A percentile compares a stretch with the other conserved stretches of the same genome.
Conservation (phyloP, 768 basidiomycete species). For the Kwoniella heveanensis region DNA sequence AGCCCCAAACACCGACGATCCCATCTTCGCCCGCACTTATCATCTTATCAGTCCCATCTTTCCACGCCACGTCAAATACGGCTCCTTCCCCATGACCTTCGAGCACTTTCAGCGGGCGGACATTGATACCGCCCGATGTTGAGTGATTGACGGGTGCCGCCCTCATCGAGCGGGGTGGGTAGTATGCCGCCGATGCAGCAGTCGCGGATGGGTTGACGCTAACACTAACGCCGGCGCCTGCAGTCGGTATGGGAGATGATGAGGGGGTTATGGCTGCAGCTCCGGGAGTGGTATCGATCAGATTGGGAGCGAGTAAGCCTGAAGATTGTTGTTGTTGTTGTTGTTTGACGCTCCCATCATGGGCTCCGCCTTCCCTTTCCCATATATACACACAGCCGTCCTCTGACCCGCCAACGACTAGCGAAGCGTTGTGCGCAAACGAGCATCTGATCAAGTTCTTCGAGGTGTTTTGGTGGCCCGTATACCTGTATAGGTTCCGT, state of each 20-base stretch:
- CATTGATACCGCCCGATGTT: constrained; percentile 26
- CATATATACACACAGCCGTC: constrained; percentile 52
- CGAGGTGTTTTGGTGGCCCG: constrained; percentile 54
- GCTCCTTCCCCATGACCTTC: constrained; percentile 44
- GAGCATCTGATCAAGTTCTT: constrained; percentile 53
- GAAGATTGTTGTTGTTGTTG: background rate
- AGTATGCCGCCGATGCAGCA: constrained; percentile 36
- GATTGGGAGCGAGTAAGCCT: constrained; percentile 1
- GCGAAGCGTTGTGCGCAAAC: constrained; percentile 36
- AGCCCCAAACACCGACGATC: constrained; percentile 41
- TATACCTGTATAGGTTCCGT: constrained; percentile 50
- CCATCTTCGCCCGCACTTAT: constrained; percentile 50
- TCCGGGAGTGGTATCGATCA: background rate
- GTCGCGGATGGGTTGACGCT: no score
- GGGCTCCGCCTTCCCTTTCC: constrained; percentile 41
- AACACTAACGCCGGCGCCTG: no score
- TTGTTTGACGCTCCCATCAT: background rate
- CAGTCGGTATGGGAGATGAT: background rate
- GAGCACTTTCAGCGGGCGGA: constrained; percentile 33
- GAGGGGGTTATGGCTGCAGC: background rate
- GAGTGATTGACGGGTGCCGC: constrained; percentile 17
- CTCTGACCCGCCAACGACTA: constrained; percentile 53
- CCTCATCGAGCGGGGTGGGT: constrained; percentile 20
- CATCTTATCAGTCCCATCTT: constrained; percentile 25
- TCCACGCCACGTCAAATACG: constrained; percentile 50